These are phyloP conservation scores for Saccharomycopsis sp. DNA, from an alignment of 805 yeast genomes.

Conservation along the genomic window DNA sequence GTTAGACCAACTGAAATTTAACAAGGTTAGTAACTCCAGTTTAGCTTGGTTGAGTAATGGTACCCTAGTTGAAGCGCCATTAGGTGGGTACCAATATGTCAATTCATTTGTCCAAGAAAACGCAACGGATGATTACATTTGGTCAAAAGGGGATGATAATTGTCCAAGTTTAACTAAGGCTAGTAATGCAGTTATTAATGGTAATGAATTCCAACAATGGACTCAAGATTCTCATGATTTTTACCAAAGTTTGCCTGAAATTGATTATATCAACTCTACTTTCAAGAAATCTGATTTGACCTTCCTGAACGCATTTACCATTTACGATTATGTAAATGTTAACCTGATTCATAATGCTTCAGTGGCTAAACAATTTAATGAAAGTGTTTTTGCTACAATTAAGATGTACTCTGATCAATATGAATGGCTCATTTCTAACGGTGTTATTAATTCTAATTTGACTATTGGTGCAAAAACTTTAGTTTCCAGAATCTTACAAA, in stretches of 20 bases:
- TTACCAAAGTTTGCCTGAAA: slow-evolving; percentile 30
- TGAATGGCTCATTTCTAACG: slow-evolving; percentile 32
- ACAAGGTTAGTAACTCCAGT: slow-evolving; percentile 24
- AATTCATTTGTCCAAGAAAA: slow-evolving; percentile 32
- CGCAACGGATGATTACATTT: slow-evolving; percentile 33
- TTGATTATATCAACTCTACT: slow-evolving; percentile 25
- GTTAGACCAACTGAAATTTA: slow-evolving; percentile 20
- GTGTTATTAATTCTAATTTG: slow-evolving; percentile 25
- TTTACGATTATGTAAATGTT: slow-evolving; percentile 36
- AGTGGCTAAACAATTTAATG: slow-evolving; percentile 30
- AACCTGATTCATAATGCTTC: slow-evolving; percentile 36
- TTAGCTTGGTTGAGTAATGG: slow-evolving; percentile 36
- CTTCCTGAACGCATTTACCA: slow-evolving; percentile 34
- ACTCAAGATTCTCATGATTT: slow-evolving; percentile 32
- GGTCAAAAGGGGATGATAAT: slow-evolving; percentile 35
- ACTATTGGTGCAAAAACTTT: slow-evolving; percentile 39
- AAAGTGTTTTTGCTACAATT: slow-evolving; percentile 29
- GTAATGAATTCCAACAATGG: slow-evolving; percentile 25
- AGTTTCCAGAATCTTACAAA: slow-evolving; percentile 30
- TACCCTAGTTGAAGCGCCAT: slow-evolving; percentile 32
- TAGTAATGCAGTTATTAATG: slow-evolving; percentile 27
- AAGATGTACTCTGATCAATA: slow-evolving; percentile 34
- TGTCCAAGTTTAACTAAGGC: slow-evolving; percentile 37
- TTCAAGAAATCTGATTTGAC: slow-evolving; percentile 28
- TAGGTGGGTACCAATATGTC: slow-evolving; percentile 42